Conservation (phyloP, 73 alveolate genomes). For the Tetrahymena malaccensis region DNA sequence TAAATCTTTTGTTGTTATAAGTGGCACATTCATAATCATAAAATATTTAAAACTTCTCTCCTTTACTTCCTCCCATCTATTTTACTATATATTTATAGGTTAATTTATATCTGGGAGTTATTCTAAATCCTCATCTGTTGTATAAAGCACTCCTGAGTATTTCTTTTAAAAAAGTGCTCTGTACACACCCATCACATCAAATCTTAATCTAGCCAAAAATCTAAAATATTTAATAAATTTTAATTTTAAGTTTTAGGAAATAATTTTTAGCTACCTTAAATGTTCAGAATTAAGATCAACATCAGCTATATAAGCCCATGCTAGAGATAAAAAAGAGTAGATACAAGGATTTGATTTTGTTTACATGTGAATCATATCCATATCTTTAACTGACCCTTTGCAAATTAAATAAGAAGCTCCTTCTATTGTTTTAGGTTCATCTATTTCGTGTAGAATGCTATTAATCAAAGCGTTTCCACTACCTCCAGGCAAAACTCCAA, state of each 20-base stretch:
- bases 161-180: constrained; percentile 33
- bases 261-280: background rate
- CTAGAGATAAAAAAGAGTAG: background rate
- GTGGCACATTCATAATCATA: constrained; percentile 16
- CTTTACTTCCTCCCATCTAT: background rate
- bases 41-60: constrained; percentile 14
- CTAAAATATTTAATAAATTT: background rate
- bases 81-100: background rate
- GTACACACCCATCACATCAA: constrained; percentile 34
- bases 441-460: background rate
- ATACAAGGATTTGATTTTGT: background rate
- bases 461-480: constrained; percentile 42
- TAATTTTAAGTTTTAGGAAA: background rate
- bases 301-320: constrained; percentile 37
- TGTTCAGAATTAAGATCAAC: constrained; percentile 37
- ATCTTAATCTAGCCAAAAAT: constrained; percentile 31
- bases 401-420: constrained; percentile 21
- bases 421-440: constrained; percentile 8
- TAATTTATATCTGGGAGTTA: background rate
- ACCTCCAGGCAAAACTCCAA: constrained; percentile 42
- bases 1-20: constrained; percentile 8
- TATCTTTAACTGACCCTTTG: constrained; percentile 11
- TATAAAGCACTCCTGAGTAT: constrained; percentile 5
- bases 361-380: constrained; percentile 20
- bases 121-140: background rate